phyloP scores from a whole-genome alignment of 768 basidiomycete genomes.

The Lentinula detonsa region DNA sequence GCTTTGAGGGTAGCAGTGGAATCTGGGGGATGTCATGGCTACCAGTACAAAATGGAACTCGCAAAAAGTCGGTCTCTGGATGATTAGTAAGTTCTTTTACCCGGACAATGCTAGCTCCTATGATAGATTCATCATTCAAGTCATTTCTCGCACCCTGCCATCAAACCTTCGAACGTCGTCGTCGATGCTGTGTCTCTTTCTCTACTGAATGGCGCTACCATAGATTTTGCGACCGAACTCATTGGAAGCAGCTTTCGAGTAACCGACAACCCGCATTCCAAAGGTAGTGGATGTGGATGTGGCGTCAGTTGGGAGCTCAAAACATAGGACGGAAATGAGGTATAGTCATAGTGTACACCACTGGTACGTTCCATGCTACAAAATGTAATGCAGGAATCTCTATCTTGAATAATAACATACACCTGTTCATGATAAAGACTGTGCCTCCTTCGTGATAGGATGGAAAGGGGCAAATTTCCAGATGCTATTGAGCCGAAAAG shows the following conservation, averaged over 20 bases:
- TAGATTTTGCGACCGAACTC: conserved; percentile 91
- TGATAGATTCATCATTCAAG: conserved; percentile 26
- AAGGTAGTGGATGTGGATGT: conserved; percentile 89
- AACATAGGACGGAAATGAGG: conserved; percentile 15
- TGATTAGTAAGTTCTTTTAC: conserved; percentile 67
- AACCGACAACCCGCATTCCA: conserved; percentile 82
- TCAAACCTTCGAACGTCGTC: conserved; percentile 70
- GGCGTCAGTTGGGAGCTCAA: conserved; percentile 95
- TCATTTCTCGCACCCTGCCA: conserved; percentile 63
- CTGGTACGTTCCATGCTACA: background rate
- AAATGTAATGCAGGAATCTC: background rate
- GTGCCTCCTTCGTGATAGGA: conserved; percentile 13
- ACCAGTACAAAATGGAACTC: conserved; percentile 91
- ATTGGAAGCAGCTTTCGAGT: conserved; percentile 90
- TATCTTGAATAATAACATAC: background rate
- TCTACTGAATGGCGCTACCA: conserved; percentile 80
- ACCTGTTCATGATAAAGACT: background rate
- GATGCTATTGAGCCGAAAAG: conserved; percentile 8
- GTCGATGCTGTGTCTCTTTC: conserved; percentile 84
- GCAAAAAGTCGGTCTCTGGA: conserved; percentile 56
- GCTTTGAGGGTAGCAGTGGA: conserved; percentile 83
- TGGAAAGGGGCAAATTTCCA: conserved; percentile 22
- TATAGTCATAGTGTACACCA: background rate
- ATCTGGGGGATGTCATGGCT: conserved; percentile 95
- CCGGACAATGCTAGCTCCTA: background rate